Evolutionary conservation across 768 basidiomycete genomes (phyloP).

Genomic region (Rhizopogon vulgaris): DNA sequence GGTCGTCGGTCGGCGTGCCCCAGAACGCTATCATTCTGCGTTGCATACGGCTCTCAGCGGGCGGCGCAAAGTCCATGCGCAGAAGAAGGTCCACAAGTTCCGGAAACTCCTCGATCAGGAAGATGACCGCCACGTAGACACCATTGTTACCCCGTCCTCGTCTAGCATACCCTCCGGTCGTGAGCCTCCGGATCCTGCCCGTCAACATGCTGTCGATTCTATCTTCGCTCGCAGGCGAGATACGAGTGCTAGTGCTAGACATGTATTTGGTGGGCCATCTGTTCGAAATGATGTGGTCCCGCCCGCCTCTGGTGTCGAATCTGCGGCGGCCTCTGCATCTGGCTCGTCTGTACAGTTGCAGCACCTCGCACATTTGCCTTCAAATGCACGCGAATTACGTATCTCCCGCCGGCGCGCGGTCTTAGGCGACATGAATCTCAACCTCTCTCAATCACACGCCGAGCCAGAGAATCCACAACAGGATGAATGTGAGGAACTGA

Average conservation of each 20-base stretch:
- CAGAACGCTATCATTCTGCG: constrained; percentile 40
- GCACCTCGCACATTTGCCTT: constrained; percentile 8
- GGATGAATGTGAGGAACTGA: constrained; percentile 2
- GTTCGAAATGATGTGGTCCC: constrained; percentile 8
- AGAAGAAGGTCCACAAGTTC: constrained; percentile 38
- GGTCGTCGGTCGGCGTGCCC: constrained; percentile 28
- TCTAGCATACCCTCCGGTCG: constrained; percentile 25
- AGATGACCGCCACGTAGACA: constrained; percentile 14
- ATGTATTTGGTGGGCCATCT: constrained; percentile 15
- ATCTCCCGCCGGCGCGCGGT: constrained; percentile 17
- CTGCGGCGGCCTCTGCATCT: constrained; percentile 12
- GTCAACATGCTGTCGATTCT: constrained; percentile 28
- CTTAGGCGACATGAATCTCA: constrained; percentile 20
- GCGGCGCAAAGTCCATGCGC: constrained; percentile 37
- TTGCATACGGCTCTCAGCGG: constrained; percentile 39
- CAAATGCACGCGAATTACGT: constrained; percentile 15
- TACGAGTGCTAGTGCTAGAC: constrained; percentile 11
- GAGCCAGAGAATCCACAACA: constrained; percentile 10
- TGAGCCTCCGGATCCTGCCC: constrained; percentile 17
- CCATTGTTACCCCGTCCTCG: constrained; percentile 21
- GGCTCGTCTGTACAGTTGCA: constrained; percentile 15
- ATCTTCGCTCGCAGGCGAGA: constrained; percentile 24
- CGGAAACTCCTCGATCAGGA: constrained; percentile 40
- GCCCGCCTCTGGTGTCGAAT: constrained; percentile 11
- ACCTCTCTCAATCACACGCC: constrained; percentile 12